Percentiles rank a stretch among this genome's conserved stretches.
Evolutionary conservation across 2,329 filamentous ascomycete species (phyloP).

Genomic region (Phaeosphaeria sp.): DNA sequence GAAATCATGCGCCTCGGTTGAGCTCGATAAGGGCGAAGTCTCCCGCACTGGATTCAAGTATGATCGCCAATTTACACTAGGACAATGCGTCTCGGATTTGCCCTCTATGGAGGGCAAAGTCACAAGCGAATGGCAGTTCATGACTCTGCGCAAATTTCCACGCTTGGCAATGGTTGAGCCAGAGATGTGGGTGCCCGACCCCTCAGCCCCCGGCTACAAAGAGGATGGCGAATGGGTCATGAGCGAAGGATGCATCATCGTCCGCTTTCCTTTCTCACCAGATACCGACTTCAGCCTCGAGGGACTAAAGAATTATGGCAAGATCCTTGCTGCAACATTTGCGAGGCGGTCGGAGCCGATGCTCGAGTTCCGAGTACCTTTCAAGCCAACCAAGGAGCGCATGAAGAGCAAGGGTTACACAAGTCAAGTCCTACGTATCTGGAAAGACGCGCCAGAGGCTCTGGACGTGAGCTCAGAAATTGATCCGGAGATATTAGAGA

Average conservation of each 20-base stretch:
- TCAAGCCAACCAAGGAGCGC: conserved; percentile 65
- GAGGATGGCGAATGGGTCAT: conserved; percentile 57
- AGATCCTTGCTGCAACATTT: conserved; percentile 43
- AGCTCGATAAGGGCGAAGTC: conserved; percentile 70
- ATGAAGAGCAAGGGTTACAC: conserved; percentile 66
- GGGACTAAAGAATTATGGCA: conserved; percentile 40
- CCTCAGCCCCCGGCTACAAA: conserved; percentile 59
- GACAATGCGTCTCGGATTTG: conserved; percentile 60
- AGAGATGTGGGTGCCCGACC: conserved; percentile 73
- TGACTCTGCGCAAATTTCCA: conserved; percentile 74
- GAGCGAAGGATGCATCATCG: conserved; percentile 66
- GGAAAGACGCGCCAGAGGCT: conserved; percentile 62
- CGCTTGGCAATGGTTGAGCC: conserved; percentile 72
- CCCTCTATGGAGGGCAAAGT: conserved; percentile 53
- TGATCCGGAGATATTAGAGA: conserved; percentile 62
- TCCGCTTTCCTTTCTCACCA: conserved; percentile 66
- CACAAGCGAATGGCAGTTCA: conserved; percentile 67
- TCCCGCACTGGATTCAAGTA: conserved; percentile 73
- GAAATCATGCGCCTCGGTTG: conserved; percentile 81
- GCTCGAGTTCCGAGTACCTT: conserved; percentile 70
- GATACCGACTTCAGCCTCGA: conserved; percentile 41
- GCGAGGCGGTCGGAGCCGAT: conserved; percentile 60
- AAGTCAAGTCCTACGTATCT: conserved; percentile 68
- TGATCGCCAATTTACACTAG: conserved; percentile 85
- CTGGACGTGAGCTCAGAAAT: conserved; percentile 55